phyloP scores from a whole-genome alignment of 2,329 filamentous ascomycete species.

The Fusarium praegraminearum region DNA sequence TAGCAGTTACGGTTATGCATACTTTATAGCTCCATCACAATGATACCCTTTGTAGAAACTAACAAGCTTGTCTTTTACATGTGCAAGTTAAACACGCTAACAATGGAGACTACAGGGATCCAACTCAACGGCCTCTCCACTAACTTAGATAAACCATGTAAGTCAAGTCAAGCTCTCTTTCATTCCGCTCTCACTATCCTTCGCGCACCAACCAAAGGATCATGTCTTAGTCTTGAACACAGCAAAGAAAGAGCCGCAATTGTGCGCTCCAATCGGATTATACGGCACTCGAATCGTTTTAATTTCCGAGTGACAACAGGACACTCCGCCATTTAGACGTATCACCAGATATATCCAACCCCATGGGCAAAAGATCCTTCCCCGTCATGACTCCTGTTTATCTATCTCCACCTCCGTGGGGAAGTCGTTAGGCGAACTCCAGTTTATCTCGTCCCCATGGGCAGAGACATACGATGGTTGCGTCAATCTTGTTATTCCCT shows the following conservation, averaged over 20 bases:
- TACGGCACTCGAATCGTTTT: neutral
- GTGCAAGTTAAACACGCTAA: neutral
- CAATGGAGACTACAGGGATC: slow-evolving; percentile 2
- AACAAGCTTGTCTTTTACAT: neutral
- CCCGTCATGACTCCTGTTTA: neutral
- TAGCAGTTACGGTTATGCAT: neutral
- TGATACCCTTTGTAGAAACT: neutral
- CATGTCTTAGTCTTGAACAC: neutral
- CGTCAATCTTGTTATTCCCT: slow-evolving; percentile 1
- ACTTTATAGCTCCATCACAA: neutral
- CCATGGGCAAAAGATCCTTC: neutral
- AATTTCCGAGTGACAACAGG: slow-evolving; percentile 14
- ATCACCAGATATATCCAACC: neutral
- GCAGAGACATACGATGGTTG: neutral
- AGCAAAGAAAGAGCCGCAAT: slow-evolving; percentile 12
- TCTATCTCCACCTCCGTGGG: slow-evolving; percentile 19
- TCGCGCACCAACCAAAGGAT: slow-evolving; percentile 26
- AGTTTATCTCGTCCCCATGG: slow-evolving; percentile 9
- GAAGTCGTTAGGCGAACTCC: slow-evolving; percentile 18
- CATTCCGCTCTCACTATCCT: neutral
- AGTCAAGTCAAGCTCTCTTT: neutral
- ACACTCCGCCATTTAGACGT: neutral
- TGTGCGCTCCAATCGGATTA: slow-evolving; percentile 27
- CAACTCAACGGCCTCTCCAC: slow-evolving; percentile 3
- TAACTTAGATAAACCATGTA: slow-evolving; percentile 8